Conservation (phyloP, 192 early-diverging fungal species). For the Backusella liffmaniae region DNA sequence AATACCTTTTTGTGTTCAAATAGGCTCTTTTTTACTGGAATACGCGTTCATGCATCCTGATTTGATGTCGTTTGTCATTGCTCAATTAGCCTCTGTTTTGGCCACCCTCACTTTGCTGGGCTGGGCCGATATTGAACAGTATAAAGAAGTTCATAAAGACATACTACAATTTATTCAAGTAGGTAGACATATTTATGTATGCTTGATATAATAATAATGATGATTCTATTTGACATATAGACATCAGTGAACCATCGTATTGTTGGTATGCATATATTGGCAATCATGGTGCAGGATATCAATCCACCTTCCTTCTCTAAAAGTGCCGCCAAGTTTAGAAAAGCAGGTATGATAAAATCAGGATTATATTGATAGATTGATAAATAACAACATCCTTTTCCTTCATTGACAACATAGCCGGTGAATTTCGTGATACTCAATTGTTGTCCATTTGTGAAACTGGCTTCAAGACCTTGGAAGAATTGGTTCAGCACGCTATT, state of each 20-base stretch:
- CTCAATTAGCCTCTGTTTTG: conserved; percentile 59
- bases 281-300: conserved; percentile 72
- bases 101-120: conserved; percentile 65
- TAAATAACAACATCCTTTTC: neutral
- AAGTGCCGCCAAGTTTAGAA: conserved; percentile 67
- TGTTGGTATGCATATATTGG: conserved; percentile 67
- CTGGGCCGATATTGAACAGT: conserved; percentile 74
- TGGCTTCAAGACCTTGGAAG: conserved; percentile 40
- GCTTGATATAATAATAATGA: neutral
- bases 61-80: conserved; percentile 55
- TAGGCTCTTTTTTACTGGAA: conserved; percentile 62
- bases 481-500: conserved; percentile 37
- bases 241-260: conserved; percentile 54
- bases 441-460: conserved; percentile 32
- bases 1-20: neutral
- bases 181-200: neutral
- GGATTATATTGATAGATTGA: neutral
- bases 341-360: conserved; percentile 50
- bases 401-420: conserved; percentile 28
- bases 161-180: conserved; percentile 61
- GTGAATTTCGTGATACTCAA: conserved; percentile 47
- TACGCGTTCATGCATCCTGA: conserved; percentile 58
- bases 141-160: conserved; percentile 50
- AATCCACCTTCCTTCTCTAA: conserved; percentile 59
- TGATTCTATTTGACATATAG: conserved; percentile 25